Conservation (phyloP, 129 eudicot genomes). For the Daucus carota region DH1_v3.0 NC_030387.2:2513501-2514000, state of each 20-base stretch:
- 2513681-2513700: slow-evolving; percentile 35
- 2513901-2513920: slow-evolving; percentile 45
- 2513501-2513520: too few species aligned
- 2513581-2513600: slow-evolving; percentile 29
- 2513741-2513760: slow-evolving; percentile 63
- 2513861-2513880: neutral
- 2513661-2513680: slow-evolving; percentile 56
- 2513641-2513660: slow-evolving; percentile 48
- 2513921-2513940: slow-evolving; percentile 40
- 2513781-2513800: neutral
- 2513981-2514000: slow-evolving; percentile 43
- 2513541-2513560: slow-evolving; percentile 19
- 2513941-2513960: slow-evolving; percentile 34
- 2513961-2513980: slow-evolving; percentile 70
- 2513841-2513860: neutral
- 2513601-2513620: slow-evolving; percentile 37
- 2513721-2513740: slow-evolving; percentile 61
- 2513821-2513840: neutral
- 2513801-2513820: neutral
- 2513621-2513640: slow-evolving; percentile 49
- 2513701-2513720: slow-evolving; percentile 72
- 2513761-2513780: neutral
- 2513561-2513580: slow-evolving; percentile 48
- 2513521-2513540: neutral
- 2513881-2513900: slow-evolving; percentile 38